Evolutionary conservation across 2,329 filamentous ascomycete genomes (phyloP).

Genomic region (Penicillium oxalicum): DNA sequence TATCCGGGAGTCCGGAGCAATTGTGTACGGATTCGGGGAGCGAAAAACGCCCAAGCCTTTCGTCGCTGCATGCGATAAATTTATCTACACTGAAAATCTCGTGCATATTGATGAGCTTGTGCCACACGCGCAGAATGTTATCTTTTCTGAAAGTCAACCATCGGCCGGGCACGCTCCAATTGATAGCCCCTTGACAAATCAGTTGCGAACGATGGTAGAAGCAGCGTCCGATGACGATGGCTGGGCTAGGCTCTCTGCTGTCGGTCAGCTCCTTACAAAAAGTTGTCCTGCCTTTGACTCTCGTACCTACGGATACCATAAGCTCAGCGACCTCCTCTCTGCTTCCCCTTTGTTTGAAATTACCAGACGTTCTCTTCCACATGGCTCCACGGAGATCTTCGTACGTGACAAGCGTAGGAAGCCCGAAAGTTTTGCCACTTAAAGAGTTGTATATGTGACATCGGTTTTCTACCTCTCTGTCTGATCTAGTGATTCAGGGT

Average conservation of each 20-base stretch:
- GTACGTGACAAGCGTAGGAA: slow-evolving; percentile 7
- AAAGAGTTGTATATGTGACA: no score
- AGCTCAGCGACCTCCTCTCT: no score
- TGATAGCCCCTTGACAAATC: no score
- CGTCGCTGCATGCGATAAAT: slow-evolving; percentile 10
- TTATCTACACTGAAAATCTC: slow-evolving; percentile 7
- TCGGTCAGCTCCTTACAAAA: slow-evolving; percentile 8
- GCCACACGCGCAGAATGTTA: neutral
- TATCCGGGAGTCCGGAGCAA: slow-evolving; percentile 31
- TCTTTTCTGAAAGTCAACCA: neutral
- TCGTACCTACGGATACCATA: slow-evolving; percentile 5
- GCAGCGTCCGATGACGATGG: slow-evolving; percentile 7
- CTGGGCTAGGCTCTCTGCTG: slow-evolving; percentile 8
- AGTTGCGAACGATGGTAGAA: slow-evolving; percentile 4
- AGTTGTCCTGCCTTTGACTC: slow-evolving; percentile 9
- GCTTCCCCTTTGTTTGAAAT: slow-evolving; percentile 3
- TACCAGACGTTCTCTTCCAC: neutral
- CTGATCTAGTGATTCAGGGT: no score
- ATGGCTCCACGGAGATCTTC: neutral
- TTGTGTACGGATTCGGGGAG: slow-evolving; percentile 32
- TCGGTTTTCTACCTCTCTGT: no score
- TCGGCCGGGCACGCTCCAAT: no score
- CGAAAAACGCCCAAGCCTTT: slow-evolving; percentile 17
- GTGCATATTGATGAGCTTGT: slow-evolving; percentile 3
- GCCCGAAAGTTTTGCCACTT: neutral